Conservation (phyloP, 352 stramenopile genomes). For the Proteromonas lacertae region DNA sequence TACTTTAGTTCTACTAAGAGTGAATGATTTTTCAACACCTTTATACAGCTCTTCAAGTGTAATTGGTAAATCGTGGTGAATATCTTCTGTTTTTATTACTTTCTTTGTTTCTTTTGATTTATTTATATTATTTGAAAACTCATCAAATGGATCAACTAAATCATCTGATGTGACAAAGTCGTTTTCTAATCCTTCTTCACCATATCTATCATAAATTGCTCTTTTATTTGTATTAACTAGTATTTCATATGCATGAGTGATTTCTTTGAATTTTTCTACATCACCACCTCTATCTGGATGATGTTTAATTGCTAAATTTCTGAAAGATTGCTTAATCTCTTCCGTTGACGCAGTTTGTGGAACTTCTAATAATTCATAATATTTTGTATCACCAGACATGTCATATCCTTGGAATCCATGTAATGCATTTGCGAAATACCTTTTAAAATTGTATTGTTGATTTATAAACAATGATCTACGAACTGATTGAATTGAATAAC, state of each 20-base stretch:
- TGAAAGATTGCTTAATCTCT: no score
- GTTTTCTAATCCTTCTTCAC: conserved; percentile 85
- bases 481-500: no score
- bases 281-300: no score
- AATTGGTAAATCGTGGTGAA: conserved; percentile 20
- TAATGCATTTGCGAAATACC: no score
- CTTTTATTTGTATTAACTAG: conserved; percentile 54
- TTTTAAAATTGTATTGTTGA: no score
- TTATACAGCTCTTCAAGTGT: conserved; percentile 95
- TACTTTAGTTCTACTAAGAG: conserved; percentile 69
- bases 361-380: no score
- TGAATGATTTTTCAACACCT: conserved; percentile 85
- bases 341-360: no score
- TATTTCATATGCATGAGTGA: conserved; percentile 64
- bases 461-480: no score
- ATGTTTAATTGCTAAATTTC: no score
- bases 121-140: conserved; percentile 54
- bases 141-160: conserved; percentile 87
- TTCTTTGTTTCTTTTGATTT: conserved; percentile 21
- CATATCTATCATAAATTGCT: conserved; percentile 39
- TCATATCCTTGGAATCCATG: no score
- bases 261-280: conserved; percentile 54
- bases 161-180: conserved; percentile 31
- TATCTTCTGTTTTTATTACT: conserved; percentile 67
- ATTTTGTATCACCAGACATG: no score